Base-by-base conservation (phyloP, 805 yeast species). In the Geotrichum ghanense region DNA sequence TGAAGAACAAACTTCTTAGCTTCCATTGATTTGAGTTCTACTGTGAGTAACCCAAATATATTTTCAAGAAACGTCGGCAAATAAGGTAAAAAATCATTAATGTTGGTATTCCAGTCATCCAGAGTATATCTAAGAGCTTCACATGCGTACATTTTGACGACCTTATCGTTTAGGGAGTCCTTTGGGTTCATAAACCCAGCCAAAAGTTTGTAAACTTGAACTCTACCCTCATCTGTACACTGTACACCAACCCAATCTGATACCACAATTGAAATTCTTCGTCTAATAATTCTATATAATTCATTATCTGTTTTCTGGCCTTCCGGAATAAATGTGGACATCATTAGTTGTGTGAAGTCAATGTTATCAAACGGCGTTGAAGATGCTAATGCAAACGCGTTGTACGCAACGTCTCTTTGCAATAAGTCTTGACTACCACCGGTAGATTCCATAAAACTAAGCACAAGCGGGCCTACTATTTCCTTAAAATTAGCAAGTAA, bases 101-200 rank as follows among this genome's bases (percentile, higher is more conserved):
- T 81, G 34, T 78, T 71, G 61, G 90, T 89, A 50, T 84, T 89
- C 85, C 94, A 86, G 56, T 88, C 96, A 50, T 86, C 89, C 25
- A 90, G 69, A 43, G 84, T 70, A 23, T 76, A 71, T 49, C 79
- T 73, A 19, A 89, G 64, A 0, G 90, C 77, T 55, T 81, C 82
- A 14, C 82, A 70, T 0, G 92, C 80, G 0, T 94, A 77, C 20
- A 92, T 60, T 53, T 73, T 74, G 1, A 92, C 95, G n/a, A 90
- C 95, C 46, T 73, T 71, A 60, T 92, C 97, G 52, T 79, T 75
- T 22, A 69, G 61, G 25, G 70, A 64, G 31, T 71, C 69, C 2
- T 68, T 51, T 10, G 72, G 64, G 45, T 68, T 59, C 51, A 87
- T 59, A n/a, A 79, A 64, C 35, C 63, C 62, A 17, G 71, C 50